Evolutionary conservation across 2,329 filamentous ascomycete genomes (phyloP).

Genomic region (Emergomyces pasteurianus): DNA sequence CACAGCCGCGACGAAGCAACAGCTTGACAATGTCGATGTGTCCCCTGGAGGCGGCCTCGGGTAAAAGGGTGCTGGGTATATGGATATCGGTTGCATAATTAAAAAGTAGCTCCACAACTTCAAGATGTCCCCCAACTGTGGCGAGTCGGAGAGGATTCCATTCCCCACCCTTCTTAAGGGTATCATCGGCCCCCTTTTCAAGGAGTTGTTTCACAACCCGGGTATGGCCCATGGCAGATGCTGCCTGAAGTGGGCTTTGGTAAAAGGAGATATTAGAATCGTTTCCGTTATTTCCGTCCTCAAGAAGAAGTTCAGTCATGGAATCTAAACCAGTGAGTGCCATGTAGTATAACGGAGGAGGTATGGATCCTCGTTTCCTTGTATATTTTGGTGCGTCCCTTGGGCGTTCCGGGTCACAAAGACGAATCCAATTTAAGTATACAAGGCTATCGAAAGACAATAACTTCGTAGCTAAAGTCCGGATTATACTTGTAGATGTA

Average conservation of each 20-base stretch:
- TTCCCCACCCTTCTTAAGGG: conserved; percentile 6
- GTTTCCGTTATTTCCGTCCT: background rate
- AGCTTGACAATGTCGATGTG: background rate
- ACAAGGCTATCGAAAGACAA: background rate
- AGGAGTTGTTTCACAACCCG: conserved; percentile 20
- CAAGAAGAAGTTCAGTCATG: background rate
- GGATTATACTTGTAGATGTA: background rate
- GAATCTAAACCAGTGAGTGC: background rate
- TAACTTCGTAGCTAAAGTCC: background rate
- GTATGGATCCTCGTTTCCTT: background rate
- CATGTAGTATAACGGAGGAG: background rate
- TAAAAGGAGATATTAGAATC: background rate
- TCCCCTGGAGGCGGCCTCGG: background rate
- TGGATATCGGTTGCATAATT: background rate
- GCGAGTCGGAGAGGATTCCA: background rate
- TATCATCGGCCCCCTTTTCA: conserved; percentile 18
- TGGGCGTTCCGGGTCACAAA: background rate
- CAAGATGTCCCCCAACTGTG: background rate
- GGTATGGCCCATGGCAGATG: conserved; percentile 15
- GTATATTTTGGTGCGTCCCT: background rate
- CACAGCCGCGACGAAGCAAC: background rate
- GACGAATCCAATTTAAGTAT: background rate
- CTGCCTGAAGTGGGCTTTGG: conserved; percentile 10
- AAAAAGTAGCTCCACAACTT: background rate
- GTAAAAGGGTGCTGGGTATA: background rate